Base-by-base conservation (phyloP, 1,284 basidiomycete species). In the Ceratobasidium sp. region DNA sequence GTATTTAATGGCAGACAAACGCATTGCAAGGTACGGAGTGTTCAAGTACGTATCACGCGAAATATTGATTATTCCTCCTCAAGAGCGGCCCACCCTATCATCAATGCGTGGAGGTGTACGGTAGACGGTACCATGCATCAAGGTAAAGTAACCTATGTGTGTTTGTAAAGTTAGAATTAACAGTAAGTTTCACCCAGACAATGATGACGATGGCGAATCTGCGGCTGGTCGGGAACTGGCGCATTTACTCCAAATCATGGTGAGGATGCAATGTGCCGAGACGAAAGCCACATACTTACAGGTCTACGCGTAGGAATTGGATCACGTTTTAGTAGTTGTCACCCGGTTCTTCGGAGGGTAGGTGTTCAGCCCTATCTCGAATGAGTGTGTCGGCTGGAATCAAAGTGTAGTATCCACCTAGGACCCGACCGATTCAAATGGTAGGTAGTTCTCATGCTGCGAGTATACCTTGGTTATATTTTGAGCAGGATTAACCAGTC, bases 201-300 rank as follows among this genome's bases (percentile, higher is more conserved):
- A 95, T 71, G 92, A 95, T 71, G 95, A 98, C 71, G 91, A 97
- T 71, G 92, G 93, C 1, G 95, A 98, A 78, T 88, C 89, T 0
- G 93, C 93, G 0, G 95, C 95, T 6, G 94, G 95, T 5, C 86
- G 88, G 33, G 84, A 94, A 2, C 78, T 97, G 25, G 91, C 90
- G 0, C 93, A 96, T 77, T 82, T 97, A 1, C 79, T 97, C 5
- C 92, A 95, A 71, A 93, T 96, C 47, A 77, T 97, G 60, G 93
- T 91, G 33, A 33, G 52, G 9, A 53, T 23, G 23, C 19, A 11
- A 13, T 4, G 9, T 2, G 19, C 11, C 8, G 1, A 25, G 42
- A 7, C 9, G 14, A 27, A 1, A 19, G 13, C 30, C 5, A 23
- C 9, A 13, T 8, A n/a, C 6, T 2, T 23, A 6, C 42, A 19